Evolutionary conservation across 352 stramenopile genomes (phyloP).

Genomic region (Phytophthora kernoviae): DNA sequence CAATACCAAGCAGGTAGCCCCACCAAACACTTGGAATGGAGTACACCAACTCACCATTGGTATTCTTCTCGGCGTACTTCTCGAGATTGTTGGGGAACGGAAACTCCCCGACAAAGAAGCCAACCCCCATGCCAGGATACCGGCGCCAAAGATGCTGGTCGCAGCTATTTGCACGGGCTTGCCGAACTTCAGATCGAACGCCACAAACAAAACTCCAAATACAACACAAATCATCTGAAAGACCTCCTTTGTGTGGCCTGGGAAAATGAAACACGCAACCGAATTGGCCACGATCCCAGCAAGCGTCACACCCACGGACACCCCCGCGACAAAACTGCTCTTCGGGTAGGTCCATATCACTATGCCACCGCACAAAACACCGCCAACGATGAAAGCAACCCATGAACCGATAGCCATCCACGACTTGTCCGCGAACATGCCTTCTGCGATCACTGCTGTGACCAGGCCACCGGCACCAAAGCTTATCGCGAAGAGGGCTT

Average conservation of each 20-base stretch:
- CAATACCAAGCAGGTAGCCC: constrained; percentile 42
- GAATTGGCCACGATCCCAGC: constrained; percentile 38
- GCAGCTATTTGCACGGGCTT: constrained; percentile 37
- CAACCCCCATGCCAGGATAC: constrained; percentile 39
- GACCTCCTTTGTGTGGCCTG: constrained; percentile 31
- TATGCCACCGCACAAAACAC: constrained; percentile 31
- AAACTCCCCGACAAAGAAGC: constrained; percentile 50
- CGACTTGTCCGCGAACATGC: constrained; percentile 35
- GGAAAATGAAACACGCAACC: constrained; percentile 34
- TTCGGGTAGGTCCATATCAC: constrained; percentile 38
- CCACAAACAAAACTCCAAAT: constrained; percentile 33
- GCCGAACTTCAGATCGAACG: constrained; percentile 34
- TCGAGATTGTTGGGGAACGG: constrained; percentile 40
- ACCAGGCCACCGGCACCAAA: constrained; percentile 34
- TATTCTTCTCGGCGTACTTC: constrained; percentile 23
- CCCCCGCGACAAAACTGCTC: constrained; percentile 38
- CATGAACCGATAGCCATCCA: constrained; percentile 34
- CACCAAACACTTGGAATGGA: constrained; percentile 43
- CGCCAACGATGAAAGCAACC: constrained; percentile 41
- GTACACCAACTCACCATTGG: constrained; percentile 32
- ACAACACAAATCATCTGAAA: constrained; percentile 37
- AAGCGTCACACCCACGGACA: constrained; percentile 36
- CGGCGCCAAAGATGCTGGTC: constrained; percentile 39
- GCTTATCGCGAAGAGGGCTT: constrained; percentile 34
- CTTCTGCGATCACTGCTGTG: constrained; percentile 31